Base-by-base conservation (phyloP, 2,329 filamentous ascomycete species). In the Scedosporium apiospermum region DNA sequence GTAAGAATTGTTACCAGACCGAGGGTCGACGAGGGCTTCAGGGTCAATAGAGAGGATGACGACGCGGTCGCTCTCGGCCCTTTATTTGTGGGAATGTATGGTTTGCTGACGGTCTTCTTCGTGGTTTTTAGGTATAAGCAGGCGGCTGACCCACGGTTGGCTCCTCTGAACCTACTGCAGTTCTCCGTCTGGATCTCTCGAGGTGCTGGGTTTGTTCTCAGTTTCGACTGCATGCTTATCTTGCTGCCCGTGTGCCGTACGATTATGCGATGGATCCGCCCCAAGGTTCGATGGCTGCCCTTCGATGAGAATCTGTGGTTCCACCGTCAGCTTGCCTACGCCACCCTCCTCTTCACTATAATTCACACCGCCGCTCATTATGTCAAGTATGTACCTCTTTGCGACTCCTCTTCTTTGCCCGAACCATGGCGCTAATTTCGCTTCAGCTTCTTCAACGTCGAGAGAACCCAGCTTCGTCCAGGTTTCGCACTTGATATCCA, bases 301-400 rank as follows among this genome's bases (percentile, higher is more conserved):
- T 82, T 99, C n/a, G 95, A 99, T 71, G 95, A 99, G 77, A 96
- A 92, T 64, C 83, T 93, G 67, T 99, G 92, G 92, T 96, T 99
- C 75, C 95, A 99, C 78, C 84, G 93, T 66, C 95, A 99, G 75
- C 84, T 96, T 53, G 93, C 95, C 18, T 99, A 99, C 72, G 81
- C 91, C 1, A 80, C 98, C 77, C 80, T 98, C 3, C 72, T 96
- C 62, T 99, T 93, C 75, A 90, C 88, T 30, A 82, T 87, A 59
- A 75, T 91, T 30, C 95, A 99, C 74, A 88, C 88, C 1, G 72
- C 81, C 14, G 86, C 86, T 60, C 95, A 99, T 76, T 99, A 99
- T 70, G 91, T 98, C 80, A 99, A 99, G 88, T 91, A 81, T 74
- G 85, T 76, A 7, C 6, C 2, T 46, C 16, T 59, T 3, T 16